phyloP scores from a whole-genome alignment of 495 filamentous ascomycete genomes.

The Tuber brumale region DNA sequence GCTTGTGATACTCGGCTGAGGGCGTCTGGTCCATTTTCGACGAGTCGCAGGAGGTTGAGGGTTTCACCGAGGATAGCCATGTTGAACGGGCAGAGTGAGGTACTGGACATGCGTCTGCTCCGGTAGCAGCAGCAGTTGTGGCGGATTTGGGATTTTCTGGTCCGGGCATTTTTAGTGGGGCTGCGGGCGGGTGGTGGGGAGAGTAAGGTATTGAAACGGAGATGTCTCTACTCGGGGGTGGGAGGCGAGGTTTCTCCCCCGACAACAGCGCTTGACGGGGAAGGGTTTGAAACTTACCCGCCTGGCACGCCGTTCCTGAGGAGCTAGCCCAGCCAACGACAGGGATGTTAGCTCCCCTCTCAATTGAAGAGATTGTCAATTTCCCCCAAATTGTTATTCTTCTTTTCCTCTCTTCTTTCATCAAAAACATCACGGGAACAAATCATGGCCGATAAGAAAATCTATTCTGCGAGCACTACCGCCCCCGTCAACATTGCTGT shows the following conservation, averaged over 20 bases:
- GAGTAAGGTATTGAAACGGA: background rate
- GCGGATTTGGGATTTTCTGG: background rate
- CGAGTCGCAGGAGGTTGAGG: conserved; percentile 41
- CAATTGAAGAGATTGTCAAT: background rate
- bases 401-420: background rate
- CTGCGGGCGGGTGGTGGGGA: background rate
- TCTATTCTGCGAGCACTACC: conserved; percentile 89
- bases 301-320: background rate
- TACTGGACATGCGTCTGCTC: conserved; percentile 59
- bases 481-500: conserved; percentile 99
- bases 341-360: background rate
- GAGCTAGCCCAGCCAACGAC: background rate
- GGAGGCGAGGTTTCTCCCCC: conserved; percentile 1
- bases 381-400: background rate
- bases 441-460: conserved; percentile 49
- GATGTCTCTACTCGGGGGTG: background rate
- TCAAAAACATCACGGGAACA: conserved; percentile 6
- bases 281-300: background rate
- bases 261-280: background rate
- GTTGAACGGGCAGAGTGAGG: conserved; percentile 77
- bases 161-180: background rate
- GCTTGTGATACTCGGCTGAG: conserved; percentile 43
- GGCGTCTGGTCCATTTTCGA: conserved; percentile 31
- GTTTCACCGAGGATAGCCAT: conserved; percentile 56
- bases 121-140: conserved; percentile 7